Evolutionary conservation across 2,329 filamentous ascomycete genomes (phyloP).

Genomic region (Penicillium sp.): DNA sequence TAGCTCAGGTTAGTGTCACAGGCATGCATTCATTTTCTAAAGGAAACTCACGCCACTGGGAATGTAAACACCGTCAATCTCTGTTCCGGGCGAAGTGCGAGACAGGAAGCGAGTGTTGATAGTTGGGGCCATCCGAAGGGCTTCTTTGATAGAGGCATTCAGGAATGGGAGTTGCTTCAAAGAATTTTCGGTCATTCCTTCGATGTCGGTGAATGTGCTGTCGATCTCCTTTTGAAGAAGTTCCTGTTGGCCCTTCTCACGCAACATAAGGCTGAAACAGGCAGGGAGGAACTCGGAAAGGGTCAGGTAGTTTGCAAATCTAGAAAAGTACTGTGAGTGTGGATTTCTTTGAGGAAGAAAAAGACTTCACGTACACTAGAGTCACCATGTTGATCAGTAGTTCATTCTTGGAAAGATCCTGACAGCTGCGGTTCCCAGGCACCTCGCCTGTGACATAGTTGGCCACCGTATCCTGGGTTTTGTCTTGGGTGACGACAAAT

Average conservation of each 20-base stretch:
- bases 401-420: neutral
- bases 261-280: neutral
- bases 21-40: neutral
- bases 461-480: neutral
- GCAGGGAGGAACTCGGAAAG: neutral
- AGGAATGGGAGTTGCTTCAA: neutral
- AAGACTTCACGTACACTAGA: too few relatives aligned
- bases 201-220: neutral
- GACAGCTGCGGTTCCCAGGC: neutral
- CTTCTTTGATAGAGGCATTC: neutral
- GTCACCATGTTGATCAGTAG: neutral
- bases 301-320: neutral
- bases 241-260: too few relatives aligned
- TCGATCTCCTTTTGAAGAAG: neutral
- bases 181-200: neutral
- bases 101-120: neutral
- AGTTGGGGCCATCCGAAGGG: neutral
- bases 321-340: neutral
- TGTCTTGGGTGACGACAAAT: neutral
- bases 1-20: too few relatives aligned
- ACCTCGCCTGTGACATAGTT: neutral
- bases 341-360: too few relatives aligned
- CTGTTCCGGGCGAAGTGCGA: neutral
- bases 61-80: neutral
- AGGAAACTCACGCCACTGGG: neutral